Evolutionary conservation across 179 eudicot species (phyloP).

Genomic region (Drosera spatulata): DNA sequence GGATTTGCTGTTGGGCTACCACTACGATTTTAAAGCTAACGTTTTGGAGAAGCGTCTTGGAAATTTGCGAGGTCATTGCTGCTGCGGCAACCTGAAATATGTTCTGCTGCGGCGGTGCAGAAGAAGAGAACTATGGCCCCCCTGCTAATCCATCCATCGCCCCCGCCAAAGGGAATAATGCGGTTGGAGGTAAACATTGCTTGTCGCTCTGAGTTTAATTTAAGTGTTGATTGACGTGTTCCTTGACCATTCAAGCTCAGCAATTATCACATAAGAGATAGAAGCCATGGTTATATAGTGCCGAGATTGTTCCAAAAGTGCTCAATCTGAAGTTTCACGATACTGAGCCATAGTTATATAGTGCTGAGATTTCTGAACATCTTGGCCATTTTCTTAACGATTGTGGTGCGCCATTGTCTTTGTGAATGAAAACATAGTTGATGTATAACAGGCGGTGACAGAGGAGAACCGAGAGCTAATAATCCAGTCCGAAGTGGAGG

Average conservation of each 20-base stretch:
- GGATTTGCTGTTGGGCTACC: too few species aligned
- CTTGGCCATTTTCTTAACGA: background rate
- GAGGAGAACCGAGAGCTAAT: slow-evolving; percentile 55
- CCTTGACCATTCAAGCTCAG: background rate
- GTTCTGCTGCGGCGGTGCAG: slow-evolving; percentile 89
- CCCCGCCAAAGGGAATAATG: slow-evolving; percentile 59
- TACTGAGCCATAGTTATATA: slow-evolving; percentile 56
- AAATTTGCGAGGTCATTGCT: background rate
- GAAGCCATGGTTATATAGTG: too few species aligned
- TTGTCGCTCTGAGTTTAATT: background rate
- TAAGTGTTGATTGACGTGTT: background rate
- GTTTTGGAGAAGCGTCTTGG: too few species aligned
- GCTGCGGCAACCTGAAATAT: slow-evolving; percentile 36
- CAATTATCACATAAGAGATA: too few species aligned
- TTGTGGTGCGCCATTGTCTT: background rate
- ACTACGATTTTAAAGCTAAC: too few species aligned
- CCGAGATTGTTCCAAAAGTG: background rate
- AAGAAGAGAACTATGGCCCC: slow-evolving; percentile 62
- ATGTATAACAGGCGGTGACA: slow-evolving; percentile 15
- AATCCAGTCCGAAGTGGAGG: slow-evolving; percentile 25
- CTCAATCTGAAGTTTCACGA: background rate
- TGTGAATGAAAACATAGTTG: slow-evolving; percentile 26
- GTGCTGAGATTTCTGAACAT: slow-evolving; percentile 42
- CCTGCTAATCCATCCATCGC: slow-evolving; percentile 55
- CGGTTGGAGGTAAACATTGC: slow-evolving; percentile 30